Conservation (phyloP, 306 rosid species). For the Crataegus laevigata region DNA sequence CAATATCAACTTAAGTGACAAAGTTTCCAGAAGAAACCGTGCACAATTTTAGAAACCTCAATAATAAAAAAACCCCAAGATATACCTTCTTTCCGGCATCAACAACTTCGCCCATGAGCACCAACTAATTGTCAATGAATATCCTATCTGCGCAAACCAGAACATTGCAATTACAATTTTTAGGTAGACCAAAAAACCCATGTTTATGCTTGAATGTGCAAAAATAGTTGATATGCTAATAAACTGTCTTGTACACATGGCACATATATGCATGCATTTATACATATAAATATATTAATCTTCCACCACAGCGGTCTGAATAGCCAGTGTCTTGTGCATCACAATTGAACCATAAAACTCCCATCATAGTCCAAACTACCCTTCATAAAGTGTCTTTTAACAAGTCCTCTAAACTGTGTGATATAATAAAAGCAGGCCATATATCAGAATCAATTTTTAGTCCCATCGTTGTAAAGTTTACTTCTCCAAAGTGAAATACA, state of each 20-base stretch:
- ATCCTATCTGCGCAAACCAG: conserved; percentile 23
- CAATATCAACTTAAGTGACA: background rate
- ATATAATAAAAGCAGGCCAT: background rate
- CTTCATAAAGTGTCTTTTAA: background rate
- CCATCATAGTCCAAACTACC: background rate
- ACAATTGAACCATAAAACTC: background rate
- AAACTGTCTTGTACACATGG: background rate
- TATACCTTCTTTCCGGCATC: conserved; percentile 60
- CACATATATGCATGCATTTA: background rate
- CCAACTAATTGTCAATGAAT: conserved; percentile 20
- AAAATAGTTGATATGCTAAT: background rate
- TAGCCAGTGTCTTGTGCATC: background rate
- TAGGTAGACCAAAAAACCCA: background rate
- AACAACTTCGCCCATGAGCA: conserved; percentile 66
- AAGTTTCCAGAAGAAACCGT: background rate
- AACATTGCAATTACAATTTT: background rate
- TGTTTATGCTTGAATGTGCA: background rate
- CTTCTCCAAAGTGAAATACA: background rate
- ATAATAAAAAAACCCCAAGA: background rate
- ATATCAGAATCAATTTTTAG: background rate
- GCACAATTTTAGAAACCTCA: conserved; percentile 5
- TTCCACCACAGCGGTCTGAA: background rate
- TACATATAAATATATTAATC: background rate
- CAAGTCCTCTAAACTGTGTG: background rate
- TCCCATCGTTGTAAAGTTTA: background rate